A percentile compares a stretch with the other conserved stretches of the same genome.
Conservation (phyloP, 768 basidiomycete genomes). For the Hemileccinum rubropunctum region DNA sequence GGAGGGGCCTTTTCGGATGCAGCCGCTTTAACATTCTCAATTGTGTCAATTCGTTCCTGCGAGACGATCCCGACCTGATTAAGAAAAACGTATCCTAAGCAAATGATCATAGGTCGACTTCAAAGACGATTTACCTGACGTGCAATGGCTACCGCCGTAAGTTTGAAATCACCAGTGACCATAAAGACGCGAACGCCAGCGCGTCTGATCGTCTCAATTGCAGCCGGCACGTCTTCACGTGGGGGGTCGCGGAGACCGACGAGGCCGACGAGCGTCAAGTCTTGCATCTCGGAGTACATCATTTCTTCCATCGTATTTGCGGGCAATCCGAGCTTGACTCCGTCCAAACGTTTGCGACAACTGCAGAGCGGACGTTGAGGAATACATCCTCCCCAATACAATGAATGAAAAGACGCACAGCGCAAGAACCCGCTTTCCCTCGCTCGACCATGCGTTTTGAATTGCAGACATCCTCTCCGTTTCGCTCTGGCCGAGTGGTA, state of each 20-base stretch:
- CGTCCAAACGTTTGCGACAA: constrained; percentile 29
- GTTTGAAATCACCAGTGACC: constrained; percentile 56
- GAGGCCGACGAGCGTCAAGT: constrained; percentile 48
- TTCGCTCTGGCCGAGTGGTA: constrained; percentile 30
- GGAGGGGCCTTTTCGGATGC: constrained; percentile 12
- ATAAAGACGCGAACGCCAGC: constrained; percentile 57
- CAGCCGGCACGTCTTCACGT: constrained; percentile 45
- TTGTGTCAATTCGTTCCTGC: constrained; percentile 36
- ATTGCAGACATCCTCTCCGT: constrained; percentile 20
- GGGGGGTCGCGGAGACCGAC: constrained; percentile 59
- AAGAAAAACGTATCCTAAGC: neutral
- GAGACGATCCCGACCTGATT: constrained; percentile 43
- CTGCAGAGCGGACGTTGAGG: constrained; percentile 6
- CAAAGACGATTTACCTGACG: constrained; percentile 35
- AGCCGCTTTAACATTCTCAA: constrained; percentile 23
- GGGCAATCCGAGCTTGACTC: constrained; percentile 18
- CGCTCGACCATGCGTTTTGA: constrained; percentile 43
- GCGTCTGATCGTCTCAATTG: constrained; percentile 44
- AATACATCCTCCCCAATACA: neutral
- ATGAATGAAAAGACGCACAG: constrained; percentile 25
- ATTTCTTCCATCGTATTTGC: constrained; percentile 36
- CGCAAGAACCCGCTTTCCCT: constrained; percentile 54
- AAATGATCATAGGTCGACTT: neutral
- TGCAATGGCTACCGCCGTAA: constrained; percentile 53
- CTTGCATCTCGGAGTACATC: constrained; percentile 35